These are phyloP conservation scores for Dictyostelium purpureum DNA, from an alignment of 78 protist genomes.

Conservation along the genomic window DNA sequence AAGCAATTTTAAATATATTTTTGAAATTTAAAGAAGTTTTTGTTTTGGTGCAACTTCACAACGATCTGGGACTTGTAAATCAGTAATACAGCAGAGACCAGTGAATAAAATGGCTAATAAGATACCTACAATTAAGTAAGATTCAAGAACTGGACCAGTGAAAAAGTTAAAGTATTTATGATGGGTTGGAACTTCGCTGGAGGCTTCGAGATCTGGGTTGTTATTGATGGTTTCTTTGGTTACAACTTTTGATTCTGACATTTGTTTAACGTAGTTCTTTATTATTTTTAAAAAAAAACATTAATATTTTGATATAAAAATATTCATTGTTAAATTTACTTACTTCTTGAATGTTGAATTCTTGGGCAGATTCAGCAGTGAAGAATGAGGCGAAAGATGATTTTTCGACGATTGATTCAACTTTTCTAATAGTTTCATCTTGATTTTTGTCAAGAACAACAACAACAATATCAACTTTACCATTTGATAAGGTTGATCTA, in stretches of 20 bases:
- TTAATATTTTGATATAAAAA: too few relatives aligned
- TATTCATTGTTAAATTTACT: too few relatives aligned
- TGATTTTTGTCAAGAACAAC: conserved; percentile 18
- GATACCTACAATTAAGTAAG: conserved; percentile 28
- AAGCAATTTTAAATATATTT: too few relatives aligned
- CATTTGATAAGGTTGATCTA: conserved; percentile 1
- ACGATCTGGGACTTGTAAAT: conserved; percentile 68
- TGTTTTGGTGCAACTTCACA: conserved; percentile 77
- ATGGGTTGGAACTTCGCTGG: neutral
- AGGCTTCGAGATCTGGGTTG: neutral
- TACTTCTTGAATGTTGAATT: neutral
- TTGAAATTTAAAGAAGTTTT: too few relatives aligned
- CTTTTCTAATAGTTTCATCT: neutral
- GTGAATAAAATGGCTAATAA: conserved; percentile 47
- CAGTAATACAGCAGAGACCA: conserved; percentile 53
- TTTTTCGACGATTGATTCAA: conserved; percentile 13
- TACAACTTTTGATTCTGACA: too few relatives aligned
- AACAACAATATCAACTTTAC: conserved; percentile 36
- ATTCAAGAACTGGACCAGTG: conserved; percentile 65
- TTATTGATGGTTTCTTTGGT: too few relatives aligned
- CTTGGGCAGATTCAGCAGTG: conserved; percentile 36
- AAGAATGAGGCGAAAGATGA: conserved; percentile 30
- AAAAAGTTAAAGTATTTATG: conserved; percentile 20
- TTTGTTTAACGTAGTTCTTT: too few relatives aligned
- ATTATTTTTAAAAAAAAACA: too few relatives aligned